Evolutionary conservation across 148 eudicot genomes (phyloP).

Genomic region (Silene latifolia): DNA sequence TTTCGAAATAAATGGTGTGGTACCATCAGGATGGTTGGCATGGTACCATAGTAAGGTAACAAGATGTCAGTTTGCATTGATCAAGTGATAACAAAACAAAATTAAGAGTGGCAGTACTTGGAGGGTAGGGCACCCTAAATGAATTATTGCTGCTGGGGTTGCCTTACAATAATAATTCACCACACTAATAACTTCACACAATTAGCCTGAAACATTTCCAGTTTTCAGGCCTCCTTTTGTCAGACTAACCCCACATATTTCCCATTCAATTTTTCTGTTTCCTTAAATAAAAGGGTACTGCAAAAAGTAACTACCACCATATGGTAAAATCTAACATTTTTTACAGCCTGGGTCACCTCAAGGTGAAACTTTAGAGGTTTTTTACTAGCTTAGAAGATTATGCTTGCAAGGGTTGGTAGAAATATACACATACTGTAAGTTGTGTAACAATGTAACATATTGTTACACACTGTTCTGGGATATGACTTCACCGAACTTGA

Average conservation of each 20-base stretch:
- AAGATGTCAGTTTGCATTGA: constrained; percentile 25
- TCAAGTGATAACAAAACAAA: constrained; percentile 17
- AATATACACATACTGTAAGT: constrained; percentile 31
- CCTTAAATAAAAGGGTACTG: neutral
- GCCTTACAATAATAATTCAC: constrained; percentile 16
- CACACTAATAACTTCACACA: constrained; percentile 27
- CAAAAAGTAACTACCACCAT: constrained; percentile 21
- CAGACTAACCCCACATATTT: constrained; percentile 18
- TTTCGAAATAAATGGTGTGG: neutral
- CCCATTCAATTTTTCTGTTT: constrained; percentile 15
- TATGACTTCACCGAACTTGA: constrained; percentile 90
- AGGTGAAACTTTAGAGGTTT: constrained; percentile 18
- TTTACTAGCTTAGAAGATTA: neutral
- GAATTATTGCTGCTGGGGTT: constrained; percentile 21
- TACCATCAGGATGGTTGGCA: neutral
- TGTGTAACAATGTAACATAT: neutral
- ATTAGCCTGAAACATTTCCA: constrained; percentile 20
- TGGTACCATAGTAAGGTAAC: constrained; percentile 13
- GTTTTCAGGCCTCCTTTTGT: neutral
- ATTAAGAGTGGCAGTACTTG: constrained; percentile 14
- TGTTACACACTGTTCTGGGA: constrained; percentile 73
- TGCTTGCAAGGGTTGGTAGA: constrained; percentile 26
- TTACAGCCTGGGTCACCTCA: constrained; percentile 18
- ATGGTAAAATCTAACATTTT: constrained; percentile 16
- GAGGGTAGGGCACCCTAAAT: constrained; percentile 13